Conservation (phyloP, 2,329 filamentous ascomycete genomes). For the Magnaporthiopsis poae region DNA sequence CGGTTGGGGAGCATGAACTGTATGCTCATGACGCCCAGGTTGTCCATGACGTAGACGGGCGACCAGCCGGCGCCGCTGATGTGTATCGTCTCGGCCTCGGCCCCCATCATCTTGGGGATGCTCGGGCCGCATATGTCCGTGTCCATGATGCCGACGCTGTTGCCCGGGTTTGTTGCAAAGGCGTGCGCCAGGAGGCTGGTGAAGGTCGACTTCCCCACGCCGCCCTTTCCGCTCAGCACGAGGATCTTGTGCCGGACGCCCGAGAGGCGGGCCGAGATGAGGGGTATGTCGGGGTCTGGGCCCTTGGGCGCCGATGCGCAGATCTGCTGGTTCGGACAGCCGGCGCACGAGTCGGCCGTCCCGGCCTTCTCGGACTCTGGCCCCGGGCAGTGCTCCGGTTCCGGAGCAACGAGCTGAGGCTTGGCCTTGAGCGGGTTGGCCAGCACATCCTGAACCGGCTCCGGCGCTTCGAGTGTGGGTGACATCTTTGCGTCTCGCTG, state of each 20-base stretch:
- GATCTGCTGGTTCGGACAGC: constrained; percentile 90
- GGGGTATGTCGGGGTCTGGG: constrained; percentile 82
- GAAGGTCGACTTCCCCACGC: constrained; percentile 93
- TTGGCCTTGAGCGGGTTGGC: constrained; percentile 66
- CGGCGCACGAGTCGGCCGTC: constrained; percentile 73
- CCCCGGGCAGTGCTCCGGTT: constrained; percentile 93
- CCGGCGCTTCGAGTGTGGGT: constrained; percentile 66
- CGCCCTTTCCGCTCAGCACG: constrained; percentile 86
- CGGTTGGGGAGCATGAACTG: constrained; percentile 94
- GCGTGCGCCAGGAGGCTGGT: constrained; percentile 79
- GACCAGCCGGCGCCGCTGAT: constrained; percentile 82
- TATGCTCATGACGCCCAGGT: constrained; percentile 90
- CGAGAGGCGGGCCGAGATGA: constrained; percentile 74
- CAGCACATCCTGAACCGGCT: constrained; percentile 58
- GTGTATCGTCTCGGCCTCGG: constrained; percentile 87
- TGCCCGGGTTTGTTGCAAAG: constrained; percentile 70
- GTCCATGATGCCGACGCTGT: constrained; percentile 88
- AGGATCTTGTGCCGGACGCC: constrained; percentile 85
- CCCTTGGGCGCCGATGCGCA: constrained; percentile 91
- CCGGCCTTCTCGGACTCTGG: constrained; percentile 67
- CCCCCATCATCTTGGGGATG: constrained; percentile 98
- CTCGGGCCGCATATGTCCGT: constrained; percentile 93
- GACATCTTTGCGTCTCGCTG: constrained; percentile 48
- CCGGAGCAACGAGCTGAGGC: constrained; percentile 81
- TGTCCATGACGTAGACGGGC: constrained; percentile 90